A percentile compares a stretch with the other conserved stretches of the same genome.
Conservation (phyloP, 345 rosid species). For the Cardamine occulta region DNA sequence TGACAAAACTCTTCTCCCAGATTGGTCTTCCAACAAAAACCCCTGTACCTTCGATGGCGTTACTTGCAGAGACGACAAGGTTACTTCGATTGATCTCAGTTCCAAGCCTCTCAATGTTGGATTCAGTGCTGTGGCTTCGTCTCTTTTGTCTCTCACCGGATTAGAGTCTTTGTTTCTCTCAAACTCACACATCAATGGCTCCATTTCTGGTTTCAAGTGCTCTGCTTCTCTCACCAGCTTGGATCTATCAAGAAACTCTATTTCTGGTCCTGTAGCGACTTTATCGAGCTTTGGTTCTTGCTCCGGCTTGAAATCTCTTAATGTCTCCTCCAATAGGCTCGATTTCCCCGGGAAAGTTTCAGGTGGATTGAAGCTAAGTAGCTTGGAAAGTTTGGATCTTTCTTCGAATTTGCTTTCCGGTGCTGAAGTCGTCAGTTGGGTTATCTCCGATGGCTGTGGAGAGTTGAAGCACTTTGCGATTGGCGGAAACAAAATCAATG, state of each 20-base stretch:
- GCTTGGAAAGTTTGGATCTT: conserved; percentile 74
- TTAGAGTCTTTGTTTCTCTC: conserved; percentile 62
- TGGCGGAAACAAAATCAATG: conserved; percentile 70
- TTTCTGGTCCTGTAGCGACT: conserved; percentile 65
- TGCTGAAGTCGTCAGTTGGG: conserved; percentile 54
- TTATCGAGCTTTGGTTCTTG: conserved; percentile 61
- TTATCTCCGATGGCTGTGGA: conserved; percentile 62
- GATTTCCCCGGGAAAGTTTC: conserved; percentile 50
- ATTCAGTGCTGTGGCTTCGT: conserved; percentile 60
- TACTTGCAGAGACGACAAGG: conserved; percentile 59
- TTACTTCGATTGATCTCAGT: conserved; percentile 66
- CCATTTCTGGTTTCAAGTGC: conserved; percentile 69
- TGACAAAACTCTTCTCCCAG: conserved; percentile 53
- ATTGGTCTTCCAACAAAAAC: conserved; percentile 63
- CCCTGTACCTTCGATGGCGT: conserved; percentile 78
- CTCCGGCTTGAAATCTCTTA: conserved; percentile 54
- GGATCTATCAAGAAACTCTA: conserved; percentile 74
- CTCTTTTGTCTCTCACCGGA: conserved; percentile 55
- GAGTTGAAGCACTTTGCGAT: conserved; percentile 56
- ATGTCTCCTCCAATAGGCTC: conserved; percentile 66
- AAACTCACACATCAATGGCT: conserved; percentile 60
- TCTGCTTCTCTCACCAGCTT: conserved; percentile 58
- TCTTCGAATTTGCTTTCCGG: conserved; percentile 67
- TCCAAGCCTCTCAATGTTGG: conserved; percentile 51
- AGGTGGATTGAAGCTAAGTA: conserved; percentile 52